Evolutionary conservation across 2,329 filamentous ascomycete species (phyloP), one percentile per base, ranked within the genome.

Genomic region (Colletotrichum nymphaeae): DNA sequence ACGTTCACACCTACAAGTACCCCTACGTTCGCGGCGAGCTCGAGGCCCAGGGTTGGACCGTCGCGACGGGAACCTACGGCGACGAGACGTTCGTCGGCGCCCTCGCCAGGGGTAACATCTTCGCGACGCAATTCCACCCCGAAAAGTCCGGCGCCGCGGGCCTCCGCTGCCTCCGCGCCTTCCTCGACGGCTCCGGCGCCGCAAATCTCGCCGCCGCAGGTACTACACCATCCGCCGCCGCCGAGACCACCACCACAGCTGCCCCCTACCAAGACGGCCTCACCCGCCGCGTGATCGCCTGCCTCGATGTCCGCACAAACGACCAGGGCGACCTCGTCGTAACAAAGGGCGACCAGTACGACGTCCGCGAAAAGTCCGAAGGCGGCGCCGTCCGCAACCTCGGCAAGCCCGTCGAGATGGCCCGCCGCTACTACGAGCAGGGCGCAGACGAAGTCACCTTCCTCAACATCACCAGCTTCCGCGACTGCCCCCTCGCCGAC

Each of bases 311-410:
- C 63, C 93, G 97, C 56, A 91, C 95, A 66, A 99, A 99, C 82
- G 97, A 99, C 82, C 88, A 93, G 74, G 97, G 97, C 42, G 97
- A 99, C 83, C 88, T 99, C 11, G 97, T 99, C 0, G 97, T 99
- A 49, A 99, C 97, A 16, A 99, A 99, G 84, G 97, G 97, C 70
- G 97, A 99, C 84, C 96, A 98, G 83, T 99, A 99, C 85, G 97
- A 99, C 79, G 97, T 99, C 7, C 94, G 97, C 37, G 97, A 98
- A 80, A 98, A 98, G 84, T 86, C 87, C 26, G 87, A 85, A 16
- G 86, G 87, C 70, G 86, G 89, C 69, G 81, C 81, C 77, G 95
- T 99, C 46, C 92, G 97, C 75, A 99, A 99, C 83, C 88, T 99
- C 4, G 97, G 97, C 76, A 99, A 99, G 84, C 97, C 97, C 1